Evolutionary conservation across 2,329 filamentous ascomycete species (phyloP), one percentile per base, ranked within the genome.

Genomic region (Botrytis tulipae): DNA sequence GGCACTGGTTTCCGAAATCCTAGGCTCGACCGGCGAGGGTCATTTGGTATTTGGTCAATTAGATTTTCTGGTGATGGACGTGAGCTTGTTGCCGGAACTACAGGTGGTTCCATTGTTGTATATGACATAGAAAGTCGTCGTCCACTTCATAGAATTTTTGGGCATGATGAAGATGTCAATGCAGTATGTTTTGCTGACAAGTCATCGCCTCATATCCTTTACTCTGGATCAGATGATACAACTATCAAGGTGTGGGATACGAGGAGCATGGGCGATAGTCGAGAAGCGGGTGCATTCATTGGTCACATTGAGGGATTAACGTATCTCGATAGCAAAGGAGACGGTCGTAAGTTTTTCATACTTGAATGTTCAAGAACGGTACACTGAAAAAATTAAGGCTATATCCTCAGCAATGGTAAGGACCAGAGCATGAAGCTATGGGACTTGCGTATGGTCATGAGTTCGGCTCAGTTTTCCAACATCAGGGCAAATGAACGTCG

Each of bases 361-460:
- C 10, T 16, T 0, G 7, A 20, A 40, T 10, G 18, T 40, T 29
- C 18, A 16, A 40, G 40, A 61, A 25, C 12, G 35, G 60, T 37
- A 10, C n/a, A 35, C 72, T 78, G 25, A 77, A 63, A 46, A 29
- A 2, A 12, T 44, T 1, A 61, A 81, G 80, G 80, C 73, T 98
- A 98, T 81, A 92, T 98, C 14, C 88, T 99, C 40, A 95, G 92
- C 77, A 99, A 99, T 79, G 93, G 90, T 75, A 99, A 98, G 81
- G 96, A 99, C 80, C 96, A 98, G 82, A 95, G 91, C 60, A 97
- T 97, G 89, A 98, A 98, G 83, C 87, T 99, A 0, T 99, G 96
- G 96, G 96, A 99, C 82, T 82, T 98, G 73, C 88, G 95, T 70
- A 97, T 93, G 86, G 95, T 94, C 87, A 93, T 96, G 86, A 90